phyloP scores from a whole-genome alignment of 805 yeast species.

The baker's yeast (Saccharomyces cerevisiae) region DNA sequence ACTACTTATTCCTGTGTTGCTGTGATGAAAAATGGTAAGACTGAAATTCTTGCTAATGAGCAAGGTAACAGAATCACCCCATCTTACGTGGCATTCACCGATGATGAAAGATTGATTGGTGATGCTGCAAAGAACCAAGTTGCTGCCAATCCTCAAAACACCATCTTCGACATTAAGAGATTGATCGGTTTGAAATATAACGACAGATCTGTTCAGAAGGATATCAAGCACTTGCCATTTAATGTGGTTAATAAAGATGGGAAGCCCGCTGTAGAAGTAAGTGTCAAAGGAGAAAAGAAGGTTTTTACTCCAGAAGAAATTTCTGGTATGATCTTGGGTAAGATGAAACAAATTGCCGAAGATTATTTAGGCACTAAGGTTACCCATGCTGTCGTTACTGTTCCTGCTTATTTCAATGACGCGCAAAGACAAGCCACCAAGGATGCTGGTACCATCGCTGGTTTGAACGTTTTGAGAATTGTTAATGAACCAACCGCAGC shows the following conservation, averaged over 20 bases:
- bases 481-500: constrained; percentile 96
- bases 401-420: constrained; percentile 89
- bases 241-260: constrained; percentile 60
- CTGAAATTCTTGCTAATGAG: constrained; percentile 89
- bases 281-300: constrained; percentile 64
- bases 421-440: constrained; percentile 92
- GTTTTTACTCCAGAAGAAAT: constrained; percentile 87
- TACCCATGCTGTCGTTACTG: constrained; percentile 86
- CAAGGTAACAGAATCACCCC: constrained; percentile 98
- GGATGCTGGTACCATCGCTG: constrained; percentile 90
- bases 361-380: constrained; percentile 78
- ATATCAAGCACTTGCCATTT: constrained; percentile 77
- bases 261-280: constrained; percentile 76
- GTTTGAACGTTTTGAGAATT: constrained; percentile 78
- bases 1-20: constrained; percentile 97
- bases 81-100: constrained; percentile 87
- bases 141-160: constrained; percentile 77
- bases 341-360: constrained; percentile 91
- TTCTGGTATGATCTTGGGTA: constrained; percentile 83
- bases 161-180: constrained; percentile 86
- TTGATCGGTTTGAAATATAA: constrained; percentile 76
- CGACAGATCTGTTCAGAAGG: constrained; percentile 73
- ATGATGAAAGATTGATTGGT: constrained; percentile 86
- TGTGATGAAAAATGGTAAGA: constrained; percentile 73
- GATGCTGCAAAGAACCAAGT: constrained; percentile 97